Evolutionary conservation across 1,139 yeast genomes (phyloP).

Genomic region (Candida sojae): DNA sequence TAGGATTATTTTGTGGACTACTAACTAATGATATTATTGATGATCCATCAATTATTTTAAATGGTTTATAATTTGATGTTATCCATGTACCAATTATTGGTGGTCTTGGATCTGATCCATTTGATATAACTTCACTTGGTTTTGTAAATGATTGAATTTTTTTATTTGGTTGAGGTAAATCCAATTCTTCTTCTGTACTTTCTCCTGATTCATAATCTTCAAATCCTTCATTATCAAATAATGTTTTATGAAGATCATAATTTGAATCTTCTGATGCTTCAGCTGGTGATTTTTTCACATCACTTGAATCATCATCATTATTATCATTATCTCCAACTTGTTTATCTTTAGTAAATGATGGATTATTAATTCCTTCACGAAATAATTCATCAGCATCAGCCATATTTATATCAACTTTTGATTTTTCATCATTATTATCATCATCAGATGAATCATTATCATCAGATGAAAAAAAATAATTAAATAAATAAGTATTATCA

Average conservation of each 20-base stretch:
- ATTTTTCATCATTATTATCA: slow-evolving; percentile 10
- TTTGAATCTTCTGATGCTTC: slow-evolving; percentile 1
- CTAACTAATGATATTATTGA: slow-evolving; percentile 70
- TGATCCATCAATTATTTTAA: slow-evolving; percentile 91
- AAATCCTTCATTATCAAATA: slow-evolving; percentile 16
- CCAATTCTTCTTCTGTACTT: slow-evolving; percentile 87
- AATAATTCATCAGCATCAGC: slow-evolving; percentile 15
- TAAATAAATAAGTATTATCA: slow-evolving; percentile 57
- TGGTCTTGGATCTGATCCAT: slow-evolving; percentile 82
- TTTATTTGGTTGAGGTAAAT: slow-evolving; percentile 56
- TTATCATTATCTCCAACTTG: too few species aligned
- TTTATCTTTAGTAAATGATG: too few species aligned
- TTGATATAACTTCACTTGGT: slow-evolving; percentile 85
- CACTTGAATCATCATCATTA: too few species aligned
- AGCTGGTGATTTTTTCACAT: slow-evolving; percentile 3
- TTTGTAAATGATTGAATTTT: slow-evolving; percentile 67
- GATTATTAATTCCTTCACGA: slow-evolving; percentile 19
- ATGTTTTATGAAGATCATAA: neutral
- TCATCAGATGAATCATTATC: slow-evolving; percentile 37
- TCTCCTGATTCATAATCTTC: slow-evolving; percentile 61
- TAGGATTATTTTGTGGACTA: slow-evolving; percentile 11
- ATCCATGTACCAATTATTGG: slow-evolving; percentile 94
- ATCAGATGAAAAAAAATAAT: slow-evolving; percentile 52
- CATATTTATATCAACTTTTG: slow-evolving; percentile 8
- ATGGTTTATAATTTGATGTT: slow-evolving; percentile 75